Conservation (phyloP, 1,139 yeast genomes). For the Groenewaldozyma sp. region DNA sequence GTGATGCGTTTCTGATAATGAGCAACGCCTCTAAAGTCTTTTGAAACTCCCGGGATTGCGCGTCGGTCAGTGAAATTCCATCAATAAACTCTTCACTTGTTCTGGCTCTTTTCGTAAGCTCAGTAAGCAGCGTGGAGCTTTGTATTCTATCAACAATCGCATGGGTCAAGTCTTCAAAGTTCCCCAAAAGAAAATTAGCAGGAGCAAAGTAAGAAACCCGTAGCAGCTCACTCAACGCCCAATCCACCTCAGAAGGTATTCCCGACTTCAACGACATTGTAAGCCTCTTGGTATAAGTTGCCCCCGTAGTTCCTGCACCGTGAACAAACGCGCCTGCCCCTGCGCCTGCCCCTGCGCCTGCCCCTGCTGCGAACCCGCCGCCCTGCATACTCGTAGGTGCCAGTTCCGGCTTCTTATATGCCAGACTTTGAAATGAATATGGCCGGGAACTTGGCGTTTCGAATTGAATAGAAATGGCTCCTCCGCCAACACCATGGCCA, state of each 20-base stretch:
- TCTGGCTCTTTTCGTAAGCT: neutral
- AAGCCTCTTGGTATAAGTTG: slow-evolving; percentile 41
- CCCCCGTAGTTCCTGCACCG: slow-evolving; percentile 26
- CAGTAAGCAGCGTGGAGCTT: slow-evolving; percentile 6
- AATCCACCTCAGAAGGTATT: slow-evolving; percentile 49
- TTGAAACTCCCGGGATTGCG: slow-evolving; percentile 31
- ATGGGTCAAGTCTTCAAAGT: slow-evolving; percentile 40
- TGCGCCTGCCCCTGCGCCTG: slow-evolving; percentile 6
- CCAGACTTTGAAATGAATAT: slow-evolving; percentile 24
- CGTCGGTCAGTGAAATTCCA: slow-evolving; percentile 14
- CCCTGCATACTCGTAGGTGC: slow-evolving; percentile 1
- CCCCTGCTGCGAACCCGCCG: too few species aligned
- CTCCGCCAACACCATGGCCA: slow-evolving; percentile 7
- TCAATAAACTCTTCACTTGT: slow-evolving; percentile 13
- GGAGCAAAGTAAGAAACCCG: slow-evolving; percentile 47
- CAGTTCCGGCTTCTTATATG: slow-evolving; percentile 14
- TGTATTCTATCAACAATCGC: slow-evolving; percentile 40
- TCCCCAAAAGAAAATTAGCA: slow-evolving; percentile 40
- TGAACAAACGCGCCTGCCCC: too few species aligned
- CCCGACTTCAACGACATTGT: slow-evolving; percentile 56
- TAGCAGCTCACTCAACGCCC: slow-evolving; percentile 56
- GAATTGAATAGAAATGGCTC: slow-evolving; percentile 26
- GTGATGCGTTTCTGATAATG: slow-evolving; percentile 68
- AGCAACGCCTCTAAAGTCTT: slow-evolving; percentile 55
- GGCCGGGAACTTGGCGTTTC: slow-evolving; percentile 30